phyloP scores from a whole-genome alignment of 2,329 filamentous ascomycete genomes.

The Cordyceps cateniannulata region DNA sequence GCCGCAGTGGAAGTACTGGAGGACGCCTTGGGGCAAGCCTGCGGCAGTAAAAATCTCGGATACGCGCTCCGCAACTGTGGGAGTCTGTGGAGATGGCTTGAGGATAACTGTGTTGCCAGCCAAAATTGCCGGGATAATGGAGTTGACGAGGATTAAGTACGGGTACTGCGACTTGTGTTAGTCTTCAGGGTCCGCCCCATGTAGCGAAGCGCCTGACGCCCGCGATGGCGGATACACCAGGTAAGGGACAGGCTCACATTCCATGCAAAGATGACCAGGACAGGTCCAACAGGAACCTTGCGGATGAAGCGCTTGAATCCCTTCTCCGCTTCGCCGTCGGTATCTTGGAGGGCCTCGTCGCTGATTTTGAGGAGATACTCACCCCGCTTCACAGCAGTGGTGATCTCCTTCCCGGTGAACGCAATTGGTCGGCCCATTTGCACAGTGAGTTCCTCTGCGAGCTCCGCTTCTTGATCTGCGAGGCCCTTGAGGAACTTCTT shows the following conservation, averaged over 20 bases:
- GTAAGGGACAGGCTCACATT: constrained; percentile 57
- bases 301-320: constrained; percentile 88
- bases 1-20: constrained; percentile 90
- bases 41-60: constrained; percentile 70
- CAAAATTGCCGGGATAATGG: constrained; percentile 82
- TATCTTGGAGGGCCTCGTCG: constrained; percentile 70
- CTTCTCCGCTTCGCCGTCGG: constrained; percentile 73
- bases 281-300: constrained; percentile 81
- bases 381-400: constrained; percentile 76
- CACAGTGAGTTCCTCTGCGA: constrained; percentile 79
- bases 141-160: constrained; percentile 89
- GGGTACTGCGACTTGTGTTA: constrained; percentile 60
- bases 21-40: constrained; percentile 73
- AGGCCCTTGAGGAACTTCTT: constrained; percentile 71
- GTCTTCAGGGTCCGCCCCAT: neutral
- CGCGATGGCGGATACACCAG: too few species aligned
- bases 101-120: constrained; percentile 87
- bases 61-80: constrained; percentile 82
- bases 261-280: constrained; percentile 90
- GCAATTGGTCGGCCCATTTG: constrained; percentile 94
- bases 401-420: constrained; percentile 76
- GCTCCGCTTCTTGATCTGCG: constrained; percentile 64
- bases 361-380: constrained; percentile 83
- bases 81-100: constrained; percentile 92
- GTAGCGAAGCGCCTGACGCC: too few species aligned